These are phyloP conservation scores for Rhinocladiella mackenziei DNA, from an alignment of 2,329 filamentous ascomycete species.

Conservation along the genomic window DNA sequence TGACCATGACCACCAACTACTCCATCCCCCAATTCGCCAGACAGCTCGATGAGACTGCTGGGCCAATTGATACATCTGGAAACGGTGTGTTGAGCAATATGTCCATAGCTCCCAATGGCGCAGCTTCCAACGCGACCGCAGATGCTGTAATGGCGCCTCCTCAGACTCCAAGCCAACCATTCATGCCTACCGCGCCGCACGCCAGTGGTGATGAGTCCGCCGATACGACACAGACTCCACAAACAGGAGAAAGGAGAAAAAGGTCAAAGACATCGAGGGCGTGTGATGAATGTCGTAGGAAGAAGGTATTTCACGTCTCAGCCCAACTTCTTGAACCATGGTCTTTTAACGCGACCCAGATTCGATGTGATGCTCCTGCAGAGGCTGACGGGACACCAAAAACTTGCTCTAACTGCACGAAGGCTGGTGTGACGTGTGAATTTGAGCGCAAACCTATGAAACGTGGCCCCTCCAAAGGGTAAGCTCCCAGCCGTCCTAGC, in stretches of 20 bases:
- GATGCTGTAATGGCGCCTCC: slow-evolving; percentile 24
- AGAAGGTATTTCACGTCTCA: slow-evolving; percentile 54
- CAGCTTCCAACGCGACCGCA: slow-evolving; percentile 4
- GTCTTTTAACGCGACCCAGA: slow-evolving; percentile 40
- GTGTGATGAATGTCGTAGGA: slow-evolving; percentile 82
- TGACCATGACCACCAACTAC: slow-evolving; percentile 21
- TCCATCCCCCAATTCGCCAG: slow-evolving; percentile 13
- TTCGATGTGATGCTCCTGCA: slow-evolving; percentile 77
- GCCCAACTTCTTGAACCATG: neutral
- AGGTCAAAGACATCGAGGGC: slow-evolving; percentile 82
- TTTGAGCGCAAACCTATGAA: slow-evolving; percentile 88
- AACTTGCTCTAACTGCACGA: slow-evolving; percentile 76
- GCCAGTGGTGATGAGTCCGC: slow-evolving; percentile 19
- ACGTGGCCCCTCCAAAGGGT: slow-evolving; percentile 84
- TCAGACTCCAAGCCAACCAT: slow-evolving; percentile 15
- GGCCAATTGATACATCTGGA: slow-evolving; percentile 2
- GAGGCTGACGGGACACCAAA: slow-evolving; percentile 61
- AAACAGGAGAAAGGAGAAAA: slow-evolving; percentile 61
- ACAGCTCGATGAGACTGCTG: slow-evolving; percentile 12
- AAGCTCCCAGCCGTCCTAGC: slow-evolving; percentile 33
- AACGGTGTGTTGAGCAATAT: slow-evolving; percentile 10
- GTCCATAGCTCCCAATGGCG: slow-evolving; percentile 11
- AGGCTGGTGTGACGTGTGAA: slow-evolving; percentile 70
- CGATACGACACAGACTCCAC: slow-evolving; percentile 16
- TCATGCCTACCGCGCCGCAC: slow-evolving; percentile 15